A percentile compares a stretch with the other conserved stretches of the same genome.
These are phyloP conservation scores for Teratosphaeria gauchensis DNA, from an alignment of 2,329 filamentous ascomycete genomes.

Conservation along the genomic window DNA sequence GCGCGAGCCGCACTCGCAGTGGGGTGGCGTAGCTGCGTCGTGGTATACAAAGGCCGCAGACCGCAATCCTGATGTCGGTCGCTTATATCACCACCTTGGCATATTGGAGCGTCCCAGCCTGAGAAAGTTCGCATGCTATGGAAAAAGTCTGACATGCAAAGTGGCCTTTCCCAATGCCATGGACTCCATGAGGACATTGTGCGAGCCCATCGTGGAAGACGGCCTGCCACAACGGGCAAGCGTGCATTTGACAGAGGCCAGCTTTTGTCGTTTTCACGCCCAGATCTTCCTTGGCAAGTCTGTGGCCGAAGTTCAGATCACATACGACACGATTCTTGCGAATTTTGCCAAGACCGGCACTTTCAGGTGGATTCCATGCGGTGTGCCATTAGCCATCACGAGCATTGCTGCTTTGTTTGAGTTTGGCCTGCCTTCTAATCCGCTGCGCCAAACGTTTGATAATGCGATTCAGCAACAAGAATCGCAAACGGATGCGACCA, in stretches of 20 bases:
- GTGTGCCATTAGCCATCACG: conserved; percentile 49
- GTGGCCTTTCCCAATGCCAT: conserved; percentile 58
- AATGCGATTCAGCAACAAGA: background rate
- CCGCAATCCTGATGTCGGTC: conserved; percentile 61
- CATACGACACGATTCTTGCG: conserved; percentile 38
- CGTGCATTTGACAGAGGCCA: conserved; percentile 46
- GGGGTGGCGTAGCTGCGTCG: conserved; percentile 67
- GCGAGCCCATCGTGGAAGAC: conserved; percentile 41
- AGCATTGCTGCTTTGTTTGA: conserved; percentile 45
- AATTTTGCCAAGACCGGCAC: conserved; percentile 38
- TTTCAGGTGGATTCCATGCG: conserved; percentile 23
- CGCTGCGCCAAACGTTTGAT: conserved; percentile 22
- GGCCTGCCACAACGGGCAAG: conserved; percentile 24
- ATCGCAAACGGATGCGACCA: background rate
- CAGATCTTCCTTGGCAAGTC: conserved; percentile 50
- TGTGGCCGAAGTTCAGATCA: conserved; percentile 37
- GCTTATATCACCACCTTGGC: conserved; percentile 81
- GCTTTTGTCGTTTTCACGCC: conserved; percentile 44
- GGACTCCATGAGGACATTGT: conserved; percentile 61
- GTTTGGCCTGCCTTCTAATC: conserved; percentile 44
- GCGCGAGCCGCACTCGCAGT: conserved; percentile 58
- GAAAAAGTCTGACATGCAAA: conserved; percentile 58
- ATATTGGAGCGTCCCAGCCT: conserved; percentile 64
- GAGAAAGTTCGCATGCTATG: conserved; percentile 64
- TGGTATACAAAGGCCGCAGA: conserved; percentile 84